These are phyloP conservation scores for Acacia acuminata DNA, from an alignment of 306 rosid genomes.

Conservation along the genomic window DNA sequence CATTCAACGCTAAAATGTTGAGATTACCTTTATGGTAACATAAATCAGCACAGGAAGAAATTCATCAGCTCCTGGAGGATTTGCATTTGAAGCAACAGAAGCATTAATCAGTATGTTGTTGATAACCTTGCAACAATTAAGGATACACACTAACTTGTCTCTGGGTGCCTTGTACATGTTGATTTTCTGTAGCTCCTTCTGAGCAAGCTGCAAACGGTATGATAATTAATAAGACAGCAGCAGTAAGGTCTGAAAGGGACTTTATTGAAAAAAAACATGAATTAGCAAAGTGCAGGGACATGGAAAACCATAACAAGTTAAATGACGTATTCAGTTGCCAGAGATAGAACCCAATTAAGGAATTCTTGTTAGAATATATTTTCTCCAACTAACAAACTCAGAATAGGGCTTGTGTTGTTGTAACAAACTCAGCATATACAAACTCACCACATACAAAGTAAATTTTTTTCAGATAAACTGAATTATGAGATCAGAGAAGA, in stretches of 20 bases:
- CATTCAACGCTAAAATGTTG: slow-evolving; percentile 13
- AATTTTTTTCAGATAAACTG: not conserved
- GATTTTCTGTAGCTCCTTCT: slow-evolving; percentile 93
- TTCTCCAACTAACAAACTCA: slow-evolving; percentile 26
- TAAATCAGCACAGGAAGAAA: slow-evolving; percentile 96
- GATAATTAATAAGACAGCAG: slow-evolving; percentile 18
- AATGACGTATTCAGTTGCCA: slow-evolving; percentile 5
- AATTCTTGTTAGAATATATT: not conserved
- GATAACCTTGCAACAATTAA: slow-evolving; percentile 94
- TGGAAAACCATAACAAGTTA: slow-evolving; percentile 14
- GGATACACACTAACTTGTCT: slow-evolving; percentile 92
- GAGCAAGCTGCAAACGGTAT: slow-evolving; percentile 79
- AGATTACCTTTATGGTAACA: slow-evolving; percentile 74
- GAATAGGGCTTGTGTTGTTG: not conserved
- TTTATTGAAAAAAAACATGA: not conserved
- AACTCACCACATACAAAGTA: not conserved
- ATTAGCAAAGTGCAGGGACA: not conserved
- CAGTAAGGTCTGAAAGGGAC: slow-evolving; percentile 28
- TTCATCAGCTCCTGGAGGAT: slow-evolving; percentile 94
- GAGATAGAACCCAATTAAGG: slow-evolving; percentile 20
- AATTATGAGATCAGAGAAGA: not conserved
- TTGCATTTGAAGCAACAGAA: slow-evolving; percentile 78
- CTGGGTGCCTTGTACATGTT: slow-evolving; percentile 99
- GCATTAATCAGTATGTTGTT: slow-evolving; percentile 86
- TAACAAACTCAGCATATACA: slow-evolving; percentile 27